Conservation (phyloP, 2,329 filamentous ascomycete genomes). For the Cercospora janseana region DNA sequence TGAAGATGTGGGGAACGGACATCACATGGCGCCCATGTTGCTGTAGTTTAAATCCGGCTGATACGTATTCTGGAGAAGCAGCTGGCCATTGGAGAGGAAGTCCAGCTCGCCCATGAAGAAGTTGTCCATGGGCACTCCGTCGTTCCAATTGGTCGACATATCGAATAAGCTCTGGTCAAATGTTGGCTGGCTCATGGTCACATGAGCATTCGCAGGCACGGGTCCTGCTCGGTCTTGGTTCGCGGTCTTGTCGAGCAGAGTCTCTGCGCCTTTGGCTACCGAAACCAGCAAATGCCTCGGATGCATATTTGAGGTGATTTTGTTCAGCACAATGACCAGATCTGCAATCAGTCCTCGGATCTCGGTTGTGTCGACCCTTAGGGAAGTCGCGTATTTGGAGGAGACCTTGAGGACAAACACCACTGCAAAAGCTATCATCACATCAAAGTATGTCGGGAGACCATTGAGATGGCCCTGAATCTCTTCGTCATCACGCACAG, state of each 20-base stretch:
- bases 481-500: conserved; percentile 29
- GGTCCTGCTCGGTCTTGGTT: conserved; percentile 21
- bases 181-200: conserved; percentile 32
- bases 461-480: conserved; percentile 34
- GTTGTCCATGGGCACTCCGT: conserved; percentile 29
- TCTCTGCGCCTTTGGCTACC: conserved; percentile 32
- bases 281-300: conserved; percentile 33
- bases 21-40: conserved; percentile 23
- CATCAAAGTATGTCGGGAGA: conserved; percentile 35
- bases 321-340: conserved; percentile 30
- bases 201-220: conserved; percentile 32
- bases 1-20: background rate
- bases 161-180: conserved; percentile 34
- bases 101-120: conserved; percentile 37
- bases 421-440: conserved; percentile 36
- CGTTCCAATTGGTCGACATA: conserved; percentile 28
- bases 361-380: conserved; percentile 32
- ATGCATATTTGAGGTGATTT: conserved; percentile 34
- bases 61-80: conserved; percentile 25
- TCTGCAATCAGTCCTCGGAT: conserved; percentile 29
- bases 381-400: conserved; percentile 31
- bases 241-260: conserved; percentile 28
- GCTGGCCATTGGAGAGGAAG: conserved; percentile 31
- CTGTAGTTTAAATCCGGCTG: conserved; percentile 29
- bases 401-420: conserved; percentile 36